These are phyloP conservation scores for Metarhizium anisopliae DNA, from an alignment of 2,329 filamentous ascomycete genomes.

Conservation along the genomic window DNA sequence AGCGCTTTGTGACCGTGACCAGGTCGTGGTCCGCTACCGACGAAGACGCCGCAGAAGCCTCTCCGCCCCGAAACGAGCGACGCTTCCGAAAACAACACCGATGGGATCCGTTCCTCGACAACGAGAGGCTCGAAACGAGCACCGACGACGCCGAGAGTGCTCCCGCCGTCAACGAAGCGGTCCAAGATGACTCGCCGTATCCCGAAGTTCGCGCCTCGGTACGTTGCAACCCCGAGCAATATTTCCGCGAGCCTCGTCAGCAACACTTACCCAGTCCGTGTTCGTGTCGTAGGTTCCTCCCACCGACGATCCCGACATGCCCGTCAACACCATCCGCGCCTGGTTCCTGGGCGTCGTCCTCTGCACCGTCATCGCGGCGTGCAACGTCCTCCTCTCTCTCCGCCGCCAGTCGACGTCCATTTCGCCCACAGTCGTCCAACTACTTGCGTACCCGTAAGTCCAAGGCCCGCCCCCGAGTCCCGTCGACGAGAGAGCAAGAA, in stretches of 20 bases:
- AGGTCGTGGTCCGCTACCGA: too few relatives aligned
- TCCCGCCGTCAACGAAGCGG: conserved; percentile 33
- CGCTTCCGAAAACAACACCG: conserved; percentile 31
- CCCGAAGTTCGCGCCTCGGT: conserved; percentile 18
- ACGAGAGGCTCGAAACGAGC: conserved; percentile 36
- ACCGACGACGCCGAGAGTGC: conserved; percentile 38
- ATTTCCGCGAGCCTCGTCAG: too few relatives aligned
- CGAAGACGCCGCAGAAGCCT: too few relatives aligned
- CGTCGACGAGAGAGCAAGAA: too few relatives aligned
- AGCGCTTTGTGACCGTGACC: too few relatives aligned
- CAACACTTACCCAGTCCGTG: too few relatives aligned
- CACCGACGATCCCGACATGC: conserved; percentile 39
- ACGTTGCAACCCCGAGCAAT: background rate
- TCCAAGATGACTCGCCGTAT: conserved; percentile 41
- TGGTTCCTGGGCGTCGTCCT: conserved; percentile 49
- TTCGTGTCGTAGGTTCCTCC: conserved; percentile 14
- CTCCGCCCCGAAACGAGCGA: too few relatives aligned
- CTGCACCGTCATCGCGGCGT: conserved; percentile 45
- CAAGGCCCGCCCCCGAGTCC: too few relatives aligned
- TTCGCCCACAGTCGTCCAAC: conserved; percentile 44
- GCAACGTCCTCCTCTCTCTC: conserved; percentile 44
- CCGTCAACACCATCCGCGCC: conserved; percentile 48
- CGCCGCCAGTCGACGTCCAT: conserved; percentile 42
- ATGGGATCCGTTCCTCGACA: conserved; percentile 47
- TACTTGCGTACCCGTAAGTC: conserved; percentile 39